Percentiles rank a stretch among this genome's conserved stretches.
Evolutionary conservation across 495 filamentous ascomycete species (phyloP).

Genomic region (Massariosphaeria phaeospora): DNA sequence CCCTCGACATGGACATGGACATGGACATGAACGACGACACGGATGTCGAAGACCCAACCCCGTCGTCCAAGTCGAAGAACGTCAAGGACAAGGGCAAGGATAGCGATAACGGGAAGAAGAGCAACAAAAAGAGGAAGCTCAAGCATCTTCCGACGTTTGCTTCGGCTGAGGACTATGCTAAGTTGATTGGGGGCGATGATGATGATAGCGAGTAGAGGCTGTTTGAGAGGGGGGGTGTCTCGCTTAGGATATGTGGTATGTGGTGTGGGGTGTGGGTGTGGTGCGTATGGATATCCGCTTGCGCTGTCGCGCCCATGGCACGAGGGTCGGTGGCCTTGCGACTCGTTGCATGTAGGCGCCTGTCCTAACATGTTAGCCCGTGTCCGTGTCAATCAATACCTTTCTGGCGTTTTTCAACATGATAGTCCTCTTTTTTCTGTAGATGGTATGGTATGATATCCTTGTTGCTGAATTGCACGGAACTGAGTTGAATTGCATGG

Average conservation of each 20-base stretch:
- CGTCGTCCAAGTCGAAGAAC: slow-evolving; percentile 31
- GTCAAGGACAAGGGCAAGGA: slow-evolving; percentile 33
- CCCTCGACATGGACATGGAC: slow-evolving; percentile 36
- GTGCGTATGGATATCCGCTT: slow-evolving; percentile 1
- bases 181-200: slow-evolving; percentile 71
- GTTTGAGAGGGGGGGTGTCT: not conserved
- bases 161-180: slow-evolving; percentile 86
- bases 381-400: no score
- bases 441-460: no score
- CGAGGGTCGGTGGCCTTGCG: no score
- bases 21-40: slow-evolving; percentile 35
- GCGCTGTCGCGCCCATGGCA: no score
- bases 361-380: no score
- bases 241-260: not conserved
- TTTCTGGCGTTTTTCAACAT: no score
- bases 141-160: slow-evolving; percentile 89
- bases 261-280: not conserved
- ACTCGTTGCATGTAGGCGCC: no score
- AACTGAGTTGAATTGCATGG: no score
- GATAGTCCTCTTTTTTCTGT: no score
- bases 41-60: slow-evolving; percentile 43
- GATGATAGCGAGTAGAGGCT: slow-evolving; percentile 56
- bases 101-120: no score
- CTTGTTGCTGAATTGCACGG: no score
- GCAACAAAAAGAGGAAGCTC: slow-evolving; percentile 70